Evolutionary conservation across 257 asterid species (phyloP).

Genomic region (Plantago ovata): DNA sequence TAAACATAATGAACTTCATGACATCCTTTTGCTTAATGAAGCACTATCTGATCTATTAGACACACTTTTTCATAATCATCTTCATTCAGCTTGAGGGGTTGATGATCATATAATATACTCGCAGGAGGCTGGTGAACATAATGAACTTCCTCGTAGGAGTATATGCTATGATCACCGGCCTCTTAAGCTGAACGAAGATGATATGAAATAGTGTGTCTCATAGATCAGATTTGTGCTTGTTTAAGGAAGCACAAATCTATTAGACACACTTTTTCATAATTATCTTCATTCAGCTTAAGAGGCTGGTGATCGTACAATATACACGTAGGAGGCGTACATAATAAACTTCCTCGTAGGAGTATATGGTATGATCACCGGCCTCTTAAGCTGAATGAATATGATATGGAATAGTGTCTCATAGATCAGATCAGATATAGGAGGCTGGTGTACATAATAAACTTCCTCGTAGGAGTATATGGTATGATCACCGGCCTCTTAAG

Average conservation of each 20-base stretch:
- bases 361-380: conserved; percentile 36
- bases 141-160: conserved; percentile 4
- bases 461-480: conserved; percentile 13
- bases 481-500: conserved; percentile 34
- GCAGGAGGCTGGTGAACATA: conserved; percentile 2
- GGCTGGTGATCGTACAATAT: too few relatives aligned
- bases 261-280: too few relatives aligned
- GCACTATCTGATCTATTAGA: conserved; percentile 39
- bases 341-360: conserved; percentile 5
- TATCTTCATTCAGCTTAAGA: too few relatives aligned
- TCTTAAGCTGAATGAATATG: conserved; percentile 26
- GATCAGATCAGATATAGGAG: too few relatives aligned
- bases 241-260: too few relatives aligned
- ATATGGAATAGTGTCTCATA: conserved; percentile 34
- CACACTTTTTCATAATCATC: too few relatives aligned
- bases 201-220: too few relatives aligned
- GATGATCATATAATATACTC: too few relatives aligned
- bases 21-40: conserved; percentile 31
- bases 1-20: conserved; percentile 13
- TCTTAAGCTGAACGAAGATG: too few relatives aligned
- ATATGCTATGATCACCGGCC: conserved; percentile 36
- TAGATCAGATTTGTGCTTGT: too few relatives aligned
- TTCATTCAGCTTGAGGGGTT: too few relatives aligned
- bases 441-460: background rate
- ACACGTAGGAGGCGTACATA: too few relatives aligned